A percentile compares a stretch with the other conserved stretches of the same genome.
These are phyloP conservation scores for Candida dajiaensis DNA, from an alignment of 805 yeast genomes.

Conservation along the genomic window DNA sequence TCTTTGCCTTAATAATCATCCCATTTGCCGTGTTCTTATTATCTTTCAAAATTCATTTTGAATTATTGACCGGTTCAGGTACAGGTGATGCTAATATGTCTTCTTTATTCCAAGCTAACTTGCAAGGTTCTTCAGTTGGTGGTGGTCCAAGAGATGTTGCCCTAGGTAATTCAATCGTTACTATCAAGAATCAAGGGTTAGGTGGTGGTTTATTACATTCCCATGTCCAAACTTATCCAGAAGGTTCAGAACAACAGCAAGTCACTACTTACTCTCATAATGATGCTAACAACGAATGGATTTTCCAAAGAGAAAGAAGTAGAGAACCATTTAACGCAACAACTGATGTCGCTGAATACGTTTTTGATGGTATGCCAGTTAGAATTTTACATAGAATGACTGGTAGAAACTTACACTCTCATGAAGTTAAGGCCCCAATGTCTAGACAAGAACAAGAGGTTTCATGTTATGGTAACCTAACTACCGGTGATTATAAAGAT, in stretches of 20 bases:
- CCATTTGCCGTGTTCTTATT: conserved; percentile 60
- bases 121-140: conserved; percentile 57
- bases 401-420: conserved; percentile 78
- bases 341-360: conserved; percentile 21
- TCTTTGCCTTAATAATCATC: conserved; percentile 52
- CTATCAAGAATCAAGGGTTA: conserved; percentile 58
- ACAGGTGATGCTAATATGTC: conserved; percentile 80
- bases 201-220: conserved; percentile 74
- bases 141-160: conserved; percentile 64
- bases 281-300: conserved; percentile 83
- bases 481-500: conserved; percentile 65
- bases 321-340: conserved; percentile 13
- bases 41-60: conserved; percentile 72
- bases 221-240: conserved; percentile 77
- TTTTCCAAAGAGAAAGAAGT: conserved; percentile 54
- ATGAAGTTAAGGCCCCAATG: conserved; percentile 70
- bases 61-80: conserved; percentile 65
- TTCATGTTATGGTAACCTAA: conserved; percentile 64
- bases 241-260: conserved; percentile 92
- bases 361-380: conserved; percentile 60
- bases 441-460: conserved; percentile 70
- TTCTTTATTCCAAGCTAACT: conserved; percentile 74
- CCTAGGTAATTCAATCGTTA: conserved; percentile 43
- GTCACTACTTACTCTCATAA: conserved; percentile 88
- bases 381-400: conserved; percentile 69